Evolutionary conservation across 2,329 filamentous ascomycete species (phyloP).

Genomic region (Diaporthe sp.): DNA sequence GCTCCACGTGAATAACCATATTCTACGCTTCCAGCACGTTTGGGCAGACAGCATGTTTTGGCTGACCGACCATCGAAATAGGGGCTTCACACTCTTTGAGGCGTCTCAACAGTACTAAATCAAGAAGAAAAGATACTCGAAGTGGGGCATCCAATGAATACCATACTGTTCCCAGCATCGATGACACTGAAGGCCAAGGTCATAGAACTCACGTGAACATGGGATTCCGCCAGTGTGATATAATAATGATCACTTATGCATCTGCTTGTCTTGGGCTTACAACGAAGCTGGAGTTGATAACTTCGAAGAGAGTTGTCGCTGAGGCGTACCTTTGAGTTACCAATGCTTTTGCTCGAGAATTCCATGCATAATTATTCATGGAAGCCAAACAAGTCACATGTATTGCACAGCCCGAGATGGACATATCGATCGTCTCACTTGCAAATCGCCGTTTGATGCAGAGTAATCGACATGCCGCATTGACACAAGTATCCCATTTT

Average conservation of each 20-base stretch:
- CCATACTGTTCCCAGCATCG: not conserved
- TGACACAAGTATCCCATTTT: not conserved
- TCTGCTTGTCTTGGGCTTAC: no score
- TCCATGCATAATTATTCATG: no score
- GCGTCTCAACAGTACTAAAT: not conserved
- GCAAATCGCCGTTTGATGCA: not conserved
- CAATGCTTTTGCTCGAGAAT: no score
- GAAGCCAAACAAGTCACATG: not conserved
- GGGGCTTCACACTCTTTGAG: not conserved
- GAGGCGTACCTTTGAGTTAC: no score
- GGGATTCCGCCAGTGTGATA: not conserved
- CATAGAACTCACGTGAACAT: not conserved
- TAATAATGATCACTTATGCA: no score
- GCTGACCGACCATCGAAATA: not conserved
- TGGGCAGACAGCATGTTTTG: not conserved
- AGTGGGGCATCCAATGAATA: not conserved
- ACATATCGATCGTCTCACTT: not conserved
- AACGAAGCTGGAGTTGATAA: not conserved
- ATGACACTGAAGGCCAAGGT: not conserved
- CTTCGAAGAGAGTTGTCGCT: no score
- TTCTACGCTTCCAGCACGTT: not conserved
- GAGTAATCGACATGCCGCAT: not conserved
- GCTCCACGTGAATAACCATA: not conserved
- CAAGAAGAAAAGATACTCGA: not conserved
- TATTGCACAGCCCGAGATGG: not conserved